A percentile compares a stretch with the other conserved stretches of the same genome.
phyloP scores from a whole-genome alignment of 2,329 filamentous ascomycete genomes.

The Paecilomyces formosus region DNA sequence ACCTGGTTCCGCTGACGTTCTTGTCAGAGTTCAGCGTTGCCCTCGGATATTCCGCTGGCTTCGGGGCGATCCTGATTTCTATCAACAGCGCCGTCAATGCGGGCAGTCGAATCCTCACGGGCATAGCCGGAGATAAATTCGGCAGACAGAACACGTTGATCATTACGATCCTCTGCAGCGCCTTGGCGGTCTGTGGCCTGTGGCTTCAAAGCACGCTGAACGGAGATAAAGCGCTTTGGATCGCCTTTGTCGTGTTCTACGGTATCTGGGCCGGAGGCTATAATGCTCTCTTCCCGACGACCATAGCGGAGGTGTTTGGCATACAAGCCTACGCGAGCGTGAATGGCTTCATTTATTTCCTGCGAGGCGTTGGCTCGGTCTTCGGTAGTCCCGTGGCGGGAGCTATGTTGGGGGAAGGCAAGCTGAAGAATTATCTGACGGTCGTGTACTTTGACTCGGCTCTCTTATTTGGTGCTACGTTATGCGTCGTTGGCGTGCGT shows the following conservation, averaged over 20 bases:
- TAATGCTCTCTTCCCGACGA: constrained; percentile 32
- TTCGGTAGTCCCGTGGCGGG: constrained; percentile 30
- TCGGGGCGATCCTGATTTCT: constrained; percentile 32
- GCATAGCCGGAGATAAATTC: constrained; percentile 28
- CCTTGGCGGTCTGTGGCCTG: constrained; percentile 18
- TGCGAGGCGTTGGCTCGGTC: constrained; percentile 29
- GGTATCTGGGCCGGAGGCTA: constrained; percentile 32
- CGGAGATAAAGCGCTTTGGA: constrained; percentile 13
- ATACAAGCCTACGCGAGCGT: constrained; percentile 31
- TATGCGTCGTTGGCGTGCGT: background rate
- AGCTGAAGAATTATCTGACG: background rate
- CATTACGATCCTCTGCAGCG: constrained; percentile 19
- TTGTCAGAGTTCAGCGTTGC: constrained; percentile 31
- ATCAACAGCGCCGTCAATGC: constrained; percentile 35
- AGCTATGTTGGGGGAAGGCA: background rate
- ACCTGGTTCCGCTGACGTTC: constrained; percentile 33
- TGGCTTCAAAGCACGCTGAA: constrained; percentile 17
- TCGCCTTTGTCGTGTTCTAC: constrained; percentile 25
- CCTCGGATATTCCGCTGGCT: constrained; percentile 27
- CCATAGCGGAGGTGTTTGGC: constrained; percentile 32
- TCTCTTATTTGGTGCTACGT: background rate
- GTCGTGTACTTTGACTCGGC: background rate
- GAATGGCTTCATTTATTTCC: constrained; percentile 33
- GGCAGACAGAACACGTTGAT: constrained; percentile 34
- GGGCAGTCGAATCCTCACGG: constrained; percentile 30